These are phyloP conservation scores for Cucurbitaria berberidis DNA, from an alignment of 2,329 filamentous ascomycete genomes.

Conservation along the genomic window DNA sequence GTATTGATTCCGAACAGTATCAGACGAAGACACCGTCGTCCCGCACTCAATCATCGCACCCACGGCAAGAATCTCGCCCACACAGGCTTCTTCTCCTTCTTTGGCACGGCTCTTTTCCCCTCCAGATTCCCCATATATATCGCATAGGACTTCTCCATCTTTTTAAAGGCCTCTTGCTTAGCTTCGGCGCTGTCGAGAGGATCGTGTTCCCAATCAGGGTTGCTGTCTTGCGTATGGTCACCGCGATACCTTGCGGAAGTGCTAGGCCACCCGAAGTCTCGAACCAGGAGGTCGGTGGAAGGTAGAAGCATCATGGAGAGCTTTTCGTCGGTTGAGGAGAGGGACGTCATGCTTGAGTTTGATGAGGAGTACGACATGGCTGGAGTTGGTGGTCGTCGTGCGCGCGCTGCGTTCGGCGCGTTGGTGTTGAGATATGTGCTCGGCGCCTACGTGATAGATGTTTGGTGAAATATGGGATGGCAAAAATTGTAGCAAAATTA, in stretches of 20 bases:
- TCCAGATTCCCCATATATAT: constrained; percentile 30
- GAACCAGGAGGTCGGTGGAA: constrained; percentile 15
- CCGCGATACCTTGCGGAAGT: constrained; percentile 31
- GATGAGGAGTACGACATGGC: constrained; percentile 16
- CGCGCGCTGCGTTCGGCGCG: constrained; percentile 11
- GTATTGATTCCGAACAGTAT: background rate
- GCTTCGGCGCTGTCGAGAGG: constrained; percentile 27
- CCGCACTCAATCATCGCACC: constrained; percentile 9
- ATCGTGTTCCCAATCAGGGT: constrained; percentile 33
- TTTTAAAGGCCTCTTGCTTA: constrained; percentile 28
- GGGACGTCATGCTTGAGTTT: constrained; percentile 12
- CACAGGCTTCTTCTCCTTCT: constrained; percentile 26
- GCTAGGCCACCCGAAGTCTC: constrained; percentile 33
- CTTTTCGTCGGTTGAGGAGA: constrained; percentile 20
- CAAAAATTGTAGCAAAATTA: background rate
- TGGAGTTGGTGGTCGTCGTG: background rate
- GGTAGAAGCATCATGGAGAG: constrained; percentile 8
- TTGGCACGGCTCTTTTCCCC: constrained; percentile 8
- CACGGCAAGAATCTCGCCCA: constrained; percentile 31
- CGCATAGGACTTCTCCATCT: constrained; percentile 31
- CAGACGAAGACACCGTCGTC: background rate
- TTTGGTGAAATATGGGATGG: background rate
- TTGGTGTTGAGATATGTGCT: too few species aligned
- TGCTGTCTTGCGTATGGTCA: constrained; percentile 36
- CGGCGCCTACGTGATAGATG: background rate